Base-by-base conservation (phyloP, 805 yeast genomes). In the Barnettozyma vustinii region DNA sequence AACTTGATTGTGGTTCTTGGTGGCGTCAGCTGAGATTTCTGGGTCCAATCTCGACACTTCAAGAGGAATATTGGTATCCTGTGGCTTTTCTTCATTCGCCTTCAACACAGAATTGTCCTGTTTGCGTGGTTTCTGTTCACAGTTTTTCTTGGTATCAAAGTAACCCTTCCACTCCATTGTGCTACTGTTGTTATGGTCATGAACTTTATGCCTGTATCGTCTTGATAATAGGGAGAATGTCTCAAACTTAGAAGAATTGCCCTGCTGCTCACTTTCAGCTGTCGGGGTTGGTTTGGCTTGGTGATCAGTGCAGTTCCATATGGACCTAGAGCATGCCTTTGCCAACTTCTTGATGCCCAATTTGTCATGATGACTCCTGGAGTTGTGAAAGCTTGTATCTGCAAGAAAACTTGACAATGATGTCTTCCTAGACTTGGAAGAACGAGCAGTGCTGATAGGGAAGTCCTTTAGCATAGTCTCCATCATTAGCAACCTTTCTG, bases 261-360 rank as follows among this genome's bases (percentile, higher is more conserved):
- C 44, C n/a, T 41, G 49, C 15, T n/a, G 35, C n/a, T 20, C 33
- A 12, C 25, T 27, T 9, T 39, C 46, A 10, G 48, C 19, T 32
- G 32, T 27, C 23, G 49, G 16, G n/a, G 25, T 18, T 9, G 23
- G 23, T 15, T 40, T 45, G 15, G 35, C 19, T 30, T 40, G 32
- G 32, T 15, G 25, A 2, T 37, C 47, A 21, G 25, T 43, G 46
- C 51, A 48, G n/a, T 42, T 37, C 42, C 52, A 46, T 20, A 54
- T 33, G 3, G 55, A 51, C 18, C 40, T 46, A 20, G 52, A 49
- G 20, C 52, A 48, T 1, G 50, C 53, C 35, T 40, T 56, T 7
- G 60, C 60, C 5, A 56, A 21, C 36, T 48, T 55, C 46, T 53
- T 55, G 20, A 55, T 15, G 2, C 58, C 49, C 16, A 51, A 20